These are phyloP conservation scores for Leucocoprinus leucothites DNA, from an alignment of 768 basidiomycete species.

Conservation along the genomic window DNA sequence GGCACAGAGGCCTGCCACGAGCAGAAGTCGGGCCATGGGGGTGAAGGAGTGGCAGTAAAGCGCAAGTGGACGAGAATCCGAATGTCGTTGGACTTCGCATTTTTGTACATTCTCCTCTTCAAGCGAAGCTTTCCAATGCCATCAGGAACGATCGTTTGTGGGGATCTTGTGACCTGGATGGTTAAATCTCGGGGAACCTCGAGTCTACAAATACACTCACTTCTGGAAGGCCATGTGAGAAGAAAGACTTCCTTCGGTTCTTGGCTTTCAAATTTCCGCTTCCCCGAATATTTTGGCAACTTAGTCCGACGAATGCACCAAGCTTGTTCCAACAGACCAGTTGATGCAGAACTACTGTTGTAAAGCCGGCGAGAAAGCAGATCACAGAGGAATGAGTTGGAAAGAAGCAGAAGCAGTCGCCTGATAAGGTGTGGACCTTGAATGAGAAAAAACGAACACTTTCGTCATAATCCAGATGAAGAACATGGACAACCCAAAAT, in stretches of 20 bases:
- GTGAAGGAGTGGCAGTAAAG: background rate
- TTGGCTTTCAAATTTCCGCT: background rate
- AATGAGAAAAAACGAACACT: too few species aligned
- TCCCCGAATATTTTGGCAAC: too few species aligned
- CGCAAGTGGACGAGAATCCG: background rate
- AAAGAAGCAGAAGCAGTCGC: too few species aligned
- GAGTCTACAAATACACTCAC: background rate
- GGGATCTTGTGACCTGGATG: slow-evolving; percentile 7
- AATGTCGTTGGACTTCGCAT: background rate
- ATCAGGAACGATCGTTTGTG: background rate
- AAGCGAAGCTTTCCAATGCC: background rate
- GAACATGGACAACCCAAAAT: too few species aligned
- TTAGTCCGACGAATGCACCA: too few species aligned
- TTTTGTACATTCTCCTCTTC: slow-evolving; percentile 2
- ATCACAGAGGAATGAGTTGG: too few species aligned
- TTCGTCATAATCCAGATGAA: too few species aligned
- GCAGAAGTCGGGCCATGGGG: slow-evolving; percentile 7
- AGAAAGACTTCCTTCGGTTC: background rate
- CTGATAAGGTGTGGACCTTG: too few species aligned
- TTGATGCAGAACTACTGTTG: too few species aligned
- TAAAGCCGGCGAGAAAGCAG: too few species aligned
- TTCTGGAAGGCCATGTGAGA: slow-evolving; percentile 1
- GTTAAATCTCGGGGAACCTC: slow-evolving; percentile 9
- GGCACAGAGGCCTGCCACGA: slow-evolving; percentile 15
- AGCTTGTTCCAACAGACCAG: too few species aligned